Percentiles rank a stretch among this genome's conserved stretches.
Evolutionary conservation across 768 basidiomycete species (phyloP).

Genomic region (Mycena galopus): DNA sequence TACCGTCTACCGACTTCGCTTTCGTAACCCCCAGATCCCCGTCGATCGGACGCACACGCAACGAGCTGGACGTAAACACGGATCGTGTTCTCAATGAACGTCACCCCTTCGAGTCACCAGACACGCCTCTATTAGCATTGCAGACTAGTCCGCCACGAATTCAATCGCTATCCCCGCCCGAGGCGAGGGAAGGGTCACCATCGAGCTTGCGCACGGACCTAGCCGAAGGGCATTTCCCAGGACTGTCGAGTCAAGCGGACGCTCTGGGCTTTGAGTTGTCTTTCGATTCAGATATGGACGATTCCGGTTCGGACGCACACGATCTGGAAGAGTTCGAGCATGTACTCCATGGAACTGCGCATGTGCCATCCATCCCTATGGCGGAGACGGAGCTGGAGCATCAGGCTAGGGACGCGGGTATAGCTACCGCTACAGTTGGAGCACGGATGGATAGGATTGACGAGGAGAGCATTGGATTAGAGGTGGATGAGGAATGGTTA

Average conservation of each 20-base stretch:
- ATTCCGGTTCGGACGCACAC: conserved; percentile 16
- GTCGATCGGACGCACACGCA: background rate
- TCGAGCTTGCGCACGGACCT: conserved; percentile 24
- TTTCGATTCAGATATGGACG: conserved; percentile 34
- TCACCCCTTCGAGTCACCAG: conserved; percentile 33
- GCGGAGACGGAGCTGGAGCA: conserved; percentile 26
- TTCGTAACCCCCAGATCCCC: conserved; percentile 21
- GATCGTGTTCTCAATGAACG: background rate
- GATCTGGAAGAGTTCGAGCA: conserved; percentile 30
- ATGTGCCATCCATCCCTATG: background rate
- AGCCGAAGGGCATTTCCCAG: conserved; percentile 25
- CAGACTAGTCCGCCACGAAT: conserved; percentile 10
- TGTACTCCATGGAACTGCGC: background rate
- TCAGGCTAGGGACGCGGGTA: conserved; percentile 26
- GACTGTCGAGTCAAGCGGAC: conserved; percentile 30
- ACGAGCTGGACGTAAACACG: conserved; percentile 32
- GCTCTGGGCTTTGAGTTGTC: conserved; percentile 31
- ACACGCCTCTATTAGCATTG: conserved; percentile 19
- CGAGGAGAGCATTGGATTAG: conserved; percentile 23
- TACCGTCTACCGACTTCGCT: conserved; percentile 4
- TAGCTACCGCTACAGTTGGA: conserved; percentile 22
- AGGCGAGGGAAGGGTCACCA: background rate
- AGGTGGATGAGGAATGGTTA: conserved; percentile 30
- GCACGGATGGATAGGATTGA: conserved; percentile 14
- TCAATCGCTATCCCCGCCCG: conserved; percentile 24